Base-by-base conservation (phyloP, 306 rosid genomes). In the Trifolium repens region DNA sequence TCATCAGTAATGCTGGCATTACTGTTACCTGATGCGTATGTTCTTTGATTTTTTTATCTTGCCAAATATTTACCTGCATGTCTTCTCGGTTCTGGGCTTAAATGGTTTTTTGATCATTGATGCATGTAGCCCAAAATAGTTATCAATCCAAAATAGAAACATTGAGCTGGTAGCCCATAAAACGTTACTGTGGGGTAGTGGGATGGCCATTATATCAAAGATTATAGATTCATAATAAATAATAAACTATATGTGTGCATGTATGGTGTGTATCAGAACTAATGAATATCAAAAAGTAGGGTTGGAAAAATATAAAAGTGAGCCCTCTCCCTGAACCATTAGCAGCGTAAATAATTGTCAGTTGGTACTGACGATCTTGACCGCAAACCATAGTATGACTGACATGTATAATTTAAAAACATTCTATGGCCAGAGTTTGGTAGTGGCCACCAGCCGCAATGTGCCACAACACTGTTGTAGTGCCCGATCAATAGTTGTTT, bases 31-130 rank as follows among this genome's bases (percentile, higher is more conserved):
- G 44, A 34, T 80, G 8, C 35, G 1, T 46, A 11, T 60, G 67
- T 42, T 30, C 22, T 60, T 30, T 13, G 40, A 24, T 30, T 30
- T 59, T 59, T 60, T 11, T 43, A 22, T n/a, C 52, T 34, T 37
- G 67, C 42, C 40, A 22, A n/a, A 54, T 52, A 55, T n/a, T 70
- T 12, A 34, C 62, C 17, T 76, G 24, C 50, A 2, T 53, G 49
- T 55, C 26, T 57, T 77, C 17, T 69, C 16, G 32, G 46, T 30
- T 40, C 75, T 22, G 24, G 37, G 39, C 12, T 37, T 52, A 61
- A 69, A 16, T 59, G 39, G 35, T 72, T 10, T 69, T 60, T 73
- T 42, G 46, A 50, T 69, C 64, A 53, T 49, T 42, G 67, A 26
- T 76, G 69, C 30, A 5, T 43, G 44, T 68, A 13, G 19, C 19